These are phyloP conservation scores for Botrytis aclada DNA, from an alignment of 2,329 filamentous ascomycete species.

Conservation along the genomic window DNA sequence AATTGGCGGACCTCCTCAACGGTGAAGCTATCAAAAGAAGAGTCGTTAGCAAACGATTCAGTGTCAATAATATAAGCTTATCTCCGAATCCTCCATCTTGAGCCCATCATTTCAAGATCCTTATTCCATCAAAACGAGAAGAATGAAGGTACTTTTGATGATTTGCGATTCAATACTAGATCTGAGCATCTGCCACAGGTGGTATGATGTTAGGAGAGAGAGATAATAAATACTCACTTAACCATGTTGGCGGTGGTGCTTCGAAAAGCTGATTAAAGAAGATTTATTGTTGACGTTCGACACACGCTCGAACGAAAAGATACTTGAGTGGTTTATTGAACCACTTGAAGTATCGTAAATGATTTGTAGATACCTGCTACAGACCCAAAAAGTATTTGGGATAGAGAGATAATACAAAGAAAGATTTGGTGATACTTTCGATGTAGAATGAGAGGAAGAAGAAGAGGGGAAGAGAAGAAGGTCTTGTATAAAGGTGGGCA, in stretches of 20 bases:
- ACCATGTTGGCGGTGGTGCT: slow-evolving; percentile 95
- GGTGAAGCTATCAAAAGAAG: slow-evolving; percentile 73
- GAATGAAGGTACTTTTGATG: not conserved
- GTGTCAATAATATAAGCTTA: not conserved
- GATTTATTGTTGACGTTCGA: slow-evolving; percentile 18
- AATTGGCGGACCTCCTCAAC: slow-evolving; percentile 83
- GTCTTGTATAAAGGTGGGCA: slow-evolving; percentile 16
- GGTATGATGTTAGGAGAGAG: not conserved
- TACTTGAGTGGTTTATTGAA: slow-evolving; percentile 3
- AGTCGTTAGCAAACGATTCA: slow-evolving; percentile 47
- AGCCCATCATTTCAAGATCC: not conserved
- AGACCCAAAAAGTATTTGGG: slow-evolving; percentile 33
- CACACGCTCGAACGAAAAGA: slow-evolving; percentile 21
- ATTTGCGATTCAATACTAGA: not conserved
- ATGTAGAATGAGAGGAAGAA: slow-evolving; percentile 24
- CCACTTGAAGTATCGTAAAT: slow-evolving; percentile 21
- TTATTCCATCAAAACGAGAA: not conserved
- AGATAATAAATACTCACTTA: slow-evolving; percentile 71
- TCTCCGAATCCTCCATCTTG: slow-evolving; percentile 16
- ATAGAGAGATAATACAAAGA: slow-evolving; percentile 33
- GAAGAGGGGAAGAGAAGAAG: slow-evolving; percentile 20
- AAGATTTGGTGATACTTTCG: slow-evolving; percentile 31
- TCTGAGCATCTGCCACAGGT: not conserved
- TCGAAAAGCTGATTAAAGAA: slow-evolving; percentile 39
- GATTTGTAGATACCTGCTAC: slow-evolving; percentile 25